Base-by-base conservation (phyloP, 164 flowering plant species). In the Pachysandra terminalis region DNA sequence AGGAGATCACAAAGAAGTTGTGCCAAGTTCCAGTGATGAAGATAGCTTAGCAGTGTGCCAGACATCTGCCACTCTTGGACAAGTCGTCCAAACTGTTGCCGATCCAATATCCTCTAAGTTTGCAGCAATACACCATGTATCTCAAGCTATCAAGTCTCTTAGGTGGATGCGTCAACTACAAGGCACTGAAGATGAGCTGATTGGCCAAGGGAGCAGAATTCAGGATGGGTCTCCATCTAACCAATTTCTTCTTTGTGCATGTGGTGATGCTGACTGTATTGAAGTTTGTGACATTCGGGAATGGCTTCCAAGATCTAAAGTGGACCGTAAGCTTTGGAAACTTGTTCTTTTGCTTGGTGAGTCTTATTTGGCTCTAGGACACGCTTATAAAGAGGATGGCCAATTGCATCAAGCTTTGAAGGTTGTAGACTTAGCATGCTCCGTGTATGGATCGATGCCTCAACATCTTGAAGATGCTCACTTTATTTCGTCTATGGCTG, bases 381-480 rank as follows among this genome's bases (percentile, higher is more conserved):
- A 95, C 80, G 92, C 97, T 53, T 89, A 90, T 71, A 86, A 81
- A 76, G 99, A 92, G 75, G 89, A 83, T 77, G 82, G 83, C 14
- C 90, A 92, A 75, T 68, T 90, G 80, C 81, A 80, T 66, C 90
- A 82, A 82, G 84, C 99, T 66, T 72, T 95, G 73, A 90, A 87
- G 76, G 90, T 88, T 72, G 89, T 92, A 4, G 89, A 86, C 37
- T 76, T 89, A 61, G 96, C 97, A 19, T 90, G 97, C 79, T 80
- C 96, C 68, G 81, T 92, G 54, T 95, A 95, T 86, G 99, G 99
- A 56, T 92, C 99, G 19, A 83, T 95, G 97, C 99, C 99, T 59
- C 86, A 78, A 69, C 84, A 86, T 74, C 82, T 89, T 69, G 89
- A 85, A 21, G 91, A 89, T 57, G 69, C 88, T 0, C 78, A 73